Conservation (phyloP, 2,329 filamentous ascomycete species). For the Cercospora citrullina region DNA sequence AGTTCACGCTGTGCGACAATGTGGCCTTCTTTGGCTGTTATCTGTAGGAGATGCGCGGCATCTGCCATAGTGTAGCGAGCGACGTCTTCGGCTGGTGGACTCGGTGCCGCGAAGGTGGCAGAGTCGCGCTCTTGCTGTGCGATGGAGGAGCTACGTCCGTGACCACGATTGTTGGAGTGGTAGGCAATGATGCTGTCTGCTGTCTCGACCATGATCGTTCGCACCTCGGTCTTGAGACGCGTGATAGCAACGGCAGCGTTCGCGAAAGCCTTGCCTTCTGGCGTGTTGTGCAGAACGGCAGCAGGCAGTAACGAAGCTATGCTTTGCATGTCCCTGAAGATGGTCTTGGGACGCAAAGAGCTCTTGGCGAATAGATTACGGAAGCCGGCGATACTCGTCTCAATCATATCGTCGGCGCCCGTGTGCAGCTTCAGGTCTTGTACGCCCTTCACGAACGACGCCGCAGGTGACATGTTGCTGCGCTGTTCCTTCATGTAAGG, state of each 20-base stretch:
- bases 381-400: slow-evolving; percentile 30
- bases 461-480: background rate
- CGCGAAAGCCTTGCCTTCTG: slow-evolving; percentile 76
- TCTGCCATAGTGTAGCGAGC: slow-evolving; percentile 72
- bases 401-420: slow-evolving; percentile 8
- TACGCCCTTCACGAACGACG: slow-evolving; percentile 18
- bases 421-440: background rate
- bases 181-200: slow-evolving; percentile 68
- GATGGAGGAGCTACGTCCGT: slow-evolving; percentile 35
- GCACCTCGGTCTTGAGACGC: slow-evolving; percentile 84
- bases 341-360: slow-evolving; percentile 48
- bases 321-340: slow-evolving; percentile 54
- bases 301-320: slow-evolving; percentile 63
- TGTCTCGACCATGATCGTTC: slow-evolving; percentile 77
- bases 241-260: slow-evolving; percentile 85
- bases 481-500: slow-evolving; percentile 28
- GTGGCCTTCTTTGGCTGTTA: slow-evolving; percentile 89
- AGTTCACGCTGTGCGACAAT: slow-evolving; percentile 88
- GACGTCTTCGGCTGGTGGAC: slow-evolving; percentile 39
- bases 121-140: slow-evolving; percentile 39
- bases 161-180: slow-evolving; percentile 64
- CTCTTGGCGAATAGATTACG: slow-evolving; percentile 46
- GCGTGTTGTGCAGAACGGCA: slow-evolving; percentile 57
- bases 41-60: slow-evolving; percentile 85
- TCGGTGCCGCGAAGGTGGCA: slow-evolving; percentile 34